phyloP scores from a whole-genome alignment of 78 protist species.

The Capsaspora owczarzaki region DNA sequence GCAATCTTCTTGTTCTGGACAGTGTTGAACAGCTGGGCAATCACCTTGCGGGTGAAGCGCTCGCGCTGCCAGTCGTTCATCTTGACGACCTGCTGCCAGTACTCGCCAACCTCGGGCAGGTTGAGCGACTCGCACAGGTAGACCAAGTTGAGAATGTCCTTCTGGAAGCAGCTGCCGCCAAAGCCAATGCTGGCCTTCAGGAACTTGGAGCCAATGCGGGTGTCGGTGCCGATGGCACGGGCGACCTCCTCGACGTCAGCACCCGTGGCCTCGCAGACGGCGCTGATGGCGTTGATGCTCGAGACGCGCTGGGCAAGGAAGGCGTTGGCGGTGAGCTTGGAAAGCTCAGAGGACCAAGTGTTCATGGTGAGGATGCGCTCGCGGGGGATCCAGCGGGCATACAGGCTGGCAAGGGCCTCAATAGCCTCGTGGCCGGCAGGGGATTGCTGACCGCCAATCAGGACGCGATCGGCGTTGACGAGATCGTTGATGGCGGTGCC shows the following conservation, averaged over 20 bases:
- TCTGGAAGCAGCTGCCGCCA: constrained; percentile 90
- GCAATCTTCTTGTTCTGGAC: constrained; percentile 71
- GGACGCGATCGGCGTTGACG: constrained; percentile 85
- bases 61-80: constrained; percentile 83
- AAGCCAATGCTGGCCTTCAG: constrained; percentile 75
- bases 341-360: constrained; percentile 77
- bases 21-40: constrained; percentile 72
- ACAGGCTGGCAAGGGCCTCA: constrained; percentile 45
- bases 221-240: constrained; percentile 66
- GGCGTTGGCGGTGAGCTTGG: constrained; percentile 93
- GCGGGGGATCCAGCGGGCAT: constrained; percentile 72
- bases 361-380: constrained; percentile 67
- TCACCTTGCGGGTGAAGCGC: constrained; percentile 68
- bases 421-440: constrained; percentile 55
- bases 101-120: constrained; percentile 79
- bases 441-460: constrained; percentile 76
- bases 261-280: constrained; percentile 85
- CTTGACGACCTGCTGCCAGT: constrained; percentile 76
- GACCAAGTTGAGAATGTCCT: constrained; percentile 87
- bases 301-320: constrained; percentile 94
- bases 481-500: constrained; percentile 85
- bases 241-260: constrained; percentile 87
- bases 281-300: constrained; percentile 76
- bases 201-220: constrained; percentile 77
- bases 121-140: constrained; percentile 65